These are phyloP conservation scores for Hordeum pubiflorum DNA, from an alignment of 202 grass and related monocot species.

Conservation along the genomic window DNA sequence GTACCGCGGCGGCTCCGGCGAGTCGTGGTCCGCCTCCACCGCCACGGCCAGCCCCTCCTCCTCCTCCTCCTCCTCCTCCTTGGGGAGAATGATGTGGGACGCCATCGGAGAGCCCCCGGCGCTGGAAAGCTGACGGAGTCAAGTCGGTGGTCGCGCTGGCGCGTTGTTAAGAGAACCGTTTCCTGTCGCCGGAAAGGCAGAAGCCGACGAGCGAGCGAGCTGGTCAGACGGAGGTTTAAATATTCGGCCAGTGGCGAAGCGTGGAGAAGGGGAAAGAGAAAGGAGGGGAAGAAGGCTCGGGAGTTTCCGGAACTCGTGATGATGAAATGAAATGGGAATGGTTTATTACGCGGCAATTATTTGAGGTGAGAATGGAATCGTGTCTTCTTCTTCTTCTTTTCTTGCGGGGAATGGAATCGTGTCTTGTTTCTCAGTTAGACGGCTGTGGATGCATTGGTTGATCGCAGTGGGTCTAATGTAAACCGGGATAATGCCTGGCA, in stretches of 20 bases:
- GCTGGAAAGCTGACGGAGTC: not conserved
- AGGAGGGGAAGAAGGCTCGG: not conserved
- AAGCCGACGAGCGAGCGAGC: not conserved
- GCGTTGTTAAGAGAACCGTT: not conserved
- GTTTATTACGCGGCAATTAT: not conserved
- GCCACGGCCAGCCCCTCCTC: slow-evolving; percentile 7
- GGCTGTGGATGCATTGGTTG: not conserved
- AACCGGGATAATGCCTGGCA: too few relatives aligned
- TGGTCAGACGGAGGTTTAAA: slow-evolving; percentile 12
- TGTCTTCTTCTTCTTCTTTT: not conserved
- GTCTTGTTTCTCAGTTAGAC: not conserved
- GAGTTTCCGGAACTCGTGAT: not conserved
- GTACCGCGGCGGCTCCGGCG: slow-evolving; percentile 21
- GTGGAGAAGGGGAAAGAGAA: slow-evolving; percentile 36
- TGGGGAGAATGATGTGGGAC: slow-evolving; percentile 45
- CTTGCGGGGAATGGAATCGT: not conserved
- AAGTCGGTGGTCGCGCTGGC: not conserved
- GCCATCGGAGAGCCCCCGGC: slow-evolving; percentile 10
- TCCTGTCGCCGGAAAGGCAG: not conserved
- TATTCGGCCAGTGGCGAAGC: slow-evolving; percentile 16
- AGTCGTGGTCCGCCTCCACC: slow-evolving; percentile 42
- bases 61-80: slow-evolving; percentile 35
- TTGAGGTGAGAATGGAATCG: not conserved
- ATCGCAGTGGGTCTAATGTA: too few relatives aligned
- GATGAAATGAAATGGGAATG: not conserved